Conservation (phyloP, 495 filamentous ascomycete genomes). For the Aspergillus panamensis region DNA sequence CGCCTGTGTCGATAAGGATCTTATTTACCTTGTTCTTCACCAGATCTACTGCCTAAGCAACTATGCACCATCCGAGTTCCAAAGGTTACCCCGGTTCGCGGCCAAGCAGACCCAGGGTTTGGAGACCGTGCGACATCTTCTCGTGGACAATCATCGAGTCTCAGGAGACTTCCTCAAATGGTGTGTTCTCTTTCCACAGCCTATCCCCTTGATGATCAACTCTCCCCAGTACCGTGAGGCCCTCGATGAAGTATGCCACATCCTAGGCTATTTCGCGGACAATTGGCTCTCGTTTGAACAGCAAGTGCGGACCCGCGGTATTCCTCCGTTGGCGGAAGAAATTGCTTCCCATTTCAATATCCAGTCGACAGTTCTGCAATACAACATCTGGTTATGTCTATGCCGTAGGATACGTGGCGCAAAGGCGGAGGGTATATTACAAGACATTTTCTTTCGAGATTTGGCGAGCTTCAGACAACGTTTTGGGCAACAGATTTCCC, state of each 20-base stretch:
- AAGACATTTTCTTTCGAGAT: constrained; percentile 22
- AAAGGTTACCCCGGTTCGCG: constrained; percentile 16
- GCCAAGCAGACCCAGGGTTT: constrained; percentile 26
- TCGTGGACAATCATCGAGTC: constrained; percentile 36
- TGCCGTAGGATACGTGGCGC: constrained; percentile 28
- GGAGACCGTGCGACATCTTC: constrained; percentile 27
- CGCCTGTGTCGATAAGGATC: constrained; percentile 55
- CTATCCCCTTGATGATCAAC: constrained; percentile 27
- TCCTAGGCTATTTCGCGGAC: constrained; percentile 31
- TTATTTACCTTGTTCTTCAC: constrained; percentile 64
- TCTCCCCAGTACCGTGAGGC: constrained; percentile 24
- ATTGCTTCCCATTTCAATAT: constrained; percentile 48
- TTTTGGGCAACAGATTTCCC: not conserved
- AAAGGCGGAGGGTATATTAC: constrained; percentile 12
- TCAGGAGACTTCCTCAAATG: constrained; percentile 42
- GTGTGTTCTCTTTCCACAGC: constrained; percentile 51
- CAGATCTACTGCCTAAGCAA: constrained; percentile 61
- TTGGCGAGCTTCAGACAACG: constrained; percentile 20
- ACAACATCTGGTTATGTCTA: constrained; percentile 57
- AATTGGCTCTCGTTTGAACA: constrained; percentile 29
- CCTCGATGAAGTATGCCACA: constrained; percentile 31
- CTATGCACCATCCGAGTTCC: constrained; percentile 17
- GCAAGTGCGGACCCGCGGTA: constrained; percentile 35
- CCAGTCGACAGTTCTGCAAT: constrained; percentile 53
- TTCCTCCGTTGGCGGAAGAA: constrained; percentile 61